phyloP scores from a whole-genome alignment of 352 stramenopile species.

The Globisporangium heterothallicum region DNA sequence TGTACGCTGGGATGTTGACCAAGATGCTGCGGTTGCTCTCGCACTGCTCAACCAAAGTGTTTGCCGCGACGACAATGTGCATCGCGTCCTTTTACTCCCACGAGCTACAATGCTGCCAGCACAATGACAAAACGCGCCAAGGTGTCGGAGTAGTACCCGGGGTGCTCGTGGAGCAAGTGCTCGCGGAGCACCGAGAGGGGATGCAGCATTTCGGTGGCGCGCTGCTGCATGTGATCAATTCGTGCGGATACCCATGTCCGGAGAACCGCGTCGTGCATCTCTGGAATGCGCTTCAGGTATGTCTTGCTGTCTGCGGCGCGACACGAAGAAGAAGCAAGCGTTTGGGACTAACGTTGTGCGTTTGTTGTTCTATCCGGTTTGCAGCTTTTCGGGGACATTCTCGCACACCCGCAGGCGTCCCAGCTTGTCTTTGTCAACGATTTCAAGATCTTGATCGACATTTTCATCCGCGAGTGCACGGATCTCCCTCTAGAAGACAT shows the following conservation, averaged over 20 bases:
- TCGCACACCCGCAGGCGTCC: slow-evolving; percentile 34
- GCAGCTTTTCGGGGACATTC: slow-evolving; percentile 55
- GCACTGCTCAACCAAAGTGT: slow-evolving; percentile 54
- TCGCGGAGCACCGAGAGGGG: slow-evolving; percentile 42
- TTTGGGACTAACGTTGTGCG: too few species aligned
- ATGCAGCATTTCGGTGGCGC: slow-evolving; percentile 57
- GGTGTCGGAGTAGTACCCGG: not conserved
- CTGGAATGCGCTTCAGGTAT: slow-evolving; percentile 49
- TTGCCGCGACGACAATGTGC: slow-evolving; percentile 54
- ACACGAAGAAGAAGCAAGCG: too few species aligned
- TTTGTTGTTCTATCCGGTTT: too few species aligned
- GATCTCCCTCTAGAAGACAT: slow-evolving; percentile 52
- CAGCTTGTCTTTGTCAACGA: slow-evolving; percentile 67
- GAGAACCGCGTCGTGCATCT: slow-evolving; percentile 31
- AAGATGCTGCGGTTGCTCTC: slow-evolving; percentile 59
- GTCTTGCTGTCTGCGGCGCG: too few species aligned
- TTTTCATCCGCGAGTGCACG: slow-evolving; percentile 55
- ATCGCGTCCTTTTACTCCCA: slow-evolving; percentile 53
- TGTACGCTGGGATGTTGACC: slow-evolving; percentile 56
- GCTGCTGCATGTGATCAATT: slow-evolving; percentile 77
- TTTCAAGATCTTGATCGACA: slow-evolving; percentile 67
- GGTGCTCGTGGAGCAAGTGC: slow-evolving; percentile 48
- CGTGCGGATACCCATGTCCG: slow-evolving; percentile 64
- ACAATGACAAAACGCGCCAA: not conserved
- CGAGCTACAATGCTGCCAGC: slow-evolving; percentile 23